These are phyloP conservation scores for Annona cherimola DNA, from an alignment of 164 flowering plant genomes.

Conservation along the genomic window DNA sequence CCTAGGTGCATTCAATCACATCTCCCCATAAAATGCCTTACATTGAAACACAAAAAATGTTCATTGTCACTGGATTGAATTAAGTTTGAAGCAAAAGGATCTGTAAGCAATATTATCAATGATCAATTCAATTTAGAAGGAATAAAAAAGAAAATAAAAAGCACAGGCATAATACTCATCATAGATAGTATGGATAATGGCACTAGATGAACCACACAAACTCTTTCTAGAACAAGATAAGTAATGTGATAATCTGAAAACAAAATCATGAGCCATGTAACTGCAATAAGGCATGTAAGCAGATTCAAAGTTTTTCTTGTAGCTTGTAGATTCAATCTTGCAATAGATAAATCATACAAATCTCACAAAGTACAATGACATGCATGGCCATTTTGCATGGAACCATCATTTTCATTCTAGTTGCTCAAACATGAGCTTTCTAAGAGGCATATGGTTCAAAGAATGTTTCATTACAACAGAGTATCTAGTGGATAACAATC, in stretches of 20 bases:
- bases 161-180: too few species aligned
- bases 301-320: neutral
- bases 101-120: too few species aligned
- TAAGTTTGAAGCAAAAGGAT: neutral
- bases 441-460: too few species aligned
- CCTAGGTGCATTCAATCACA: too few species aligned
- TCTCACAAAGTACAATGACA: neutral
- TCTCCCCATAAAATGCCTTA: neutral
- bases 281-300: neutral
- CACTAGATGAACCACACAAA: neutral
- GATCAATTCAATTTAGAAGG: neutral
- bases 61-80: too few species aligned
- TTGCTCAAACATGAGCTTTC: too few species aligned
- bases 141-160: too few species aligned
- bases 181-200: neutral
- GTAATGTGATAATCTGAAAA: neutral
- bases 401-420: neutral
- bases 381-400: neutral
- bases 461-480: too few species aligned
- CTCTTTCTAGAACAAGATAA: neutral
- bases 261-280: neutral
- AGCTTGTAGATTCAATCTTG: neutral
- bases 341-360: neutral
- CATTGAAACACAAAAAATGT: neutral
- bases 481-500: too few species aligned